A percentile compares a stretch with the other conserved stretches of the same genome.
Evolutionary conservation across 352 stramenopile genomes (phyloP).

Genomic region (Phytophthora litchii): DNA sequence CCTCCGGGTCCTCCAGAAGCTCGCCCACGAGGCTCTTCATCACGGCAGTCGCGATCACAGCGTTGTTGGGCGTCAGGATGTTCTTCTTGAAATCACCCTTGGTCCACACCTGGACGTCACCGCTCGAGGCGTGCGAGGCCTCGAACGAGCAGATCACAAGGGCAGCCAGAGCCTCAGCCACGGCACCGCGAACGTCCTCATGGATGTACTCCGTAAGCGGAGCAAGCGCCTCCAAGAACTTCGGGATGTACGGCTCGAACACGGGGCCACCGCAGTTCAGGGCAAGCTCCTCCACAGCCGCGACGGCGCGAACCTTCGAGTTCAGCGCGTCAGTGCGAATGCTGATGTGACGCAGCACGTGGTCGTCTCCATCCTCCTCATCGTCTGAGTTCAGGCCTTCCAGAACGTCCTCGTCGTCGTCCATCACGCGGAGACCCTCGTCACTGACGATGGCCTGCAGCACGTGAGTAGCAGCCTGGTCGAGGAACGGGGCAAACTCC

Average conservation of each 20-base stretch:
- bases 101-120: constrained; percentile 86
- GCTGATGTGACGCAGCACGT: constrained; percentile 80
- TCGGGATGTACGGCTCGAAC: constrained; percentile 86
- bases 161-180: constrained; percentile 78
- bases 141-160: constrained; percentile 89
- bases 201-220: constrained; percentile 88
- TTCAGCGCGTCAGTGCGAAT: constrained; percentile 88
- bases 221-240: constrained; percentile 82
- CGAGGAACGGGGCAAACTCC: constrained; percentile 95
- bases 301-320: constrained; percentile 83
- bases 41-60: constrained; percentile 73
- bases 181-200: constrained; percentile 82
- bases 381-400: constrained; percentile 83
- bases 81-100: constrained; percentile 86
- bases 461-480: constrained; percentile 73
- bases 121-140: constrained; percentile 65
- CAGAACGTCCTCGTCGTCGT: constrained; percentile 74
- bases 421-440: constrained; percentile 74
- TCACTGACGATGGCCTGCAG: constrained; percentile 77
- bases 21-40: constrained; percentile 82
- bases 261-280: constrained; percentile 73
- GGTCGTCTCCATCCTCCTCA: constrained; percentile 76
- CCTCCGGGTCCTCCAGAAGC: constrained; percentile 81
- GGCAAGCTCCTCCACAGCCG: constrained; percentile 84
- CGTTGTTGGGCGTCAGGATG: constrained; percentile 80